These are phyloP conservation scores for Suillus ampliporus DNA, from an alignment of 768 basidiomycete genomes.

Conservation along the genomic window DNA sequence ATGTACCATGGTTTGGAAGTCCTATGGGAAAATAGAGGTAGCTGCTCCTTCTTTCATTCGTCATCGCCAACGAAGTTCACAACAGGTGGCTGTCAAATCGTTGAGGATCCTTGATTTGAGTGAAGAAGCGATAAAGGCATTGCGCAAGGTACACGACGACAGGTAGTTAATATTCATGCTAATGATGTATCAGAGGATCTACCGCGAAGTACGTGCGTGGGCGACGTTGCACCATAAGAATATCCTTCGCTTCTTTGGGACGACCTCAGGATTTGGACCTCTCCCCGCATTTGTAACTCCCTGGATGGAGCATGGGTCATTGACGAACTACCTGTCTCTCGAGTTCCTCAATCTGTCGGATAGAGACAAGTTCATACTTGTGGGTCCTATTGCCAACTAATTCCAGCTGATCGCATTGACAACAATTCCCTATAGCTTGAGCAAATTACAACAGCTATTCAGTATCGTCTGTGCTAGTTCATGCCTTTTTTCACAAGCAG, in stretches of 20 bases:
- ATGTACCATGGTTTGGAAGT: slow-evolving; percentile 5
- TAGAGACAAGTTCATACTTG: slow-evolving; percentile 20
- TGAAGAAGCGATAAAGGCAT: neutral
- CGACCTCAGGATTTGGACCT: slow-evolving; percentile 25
- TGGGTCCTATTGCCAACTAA: slow-evolving; percentile 9
- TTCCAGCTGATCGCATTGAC: too few species aligned
- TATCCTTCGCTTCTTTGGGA: slow-evolving; percentile 27
- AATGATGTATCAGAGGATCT: neutral
- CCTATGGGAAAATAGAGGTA: slow-evolving; percentile 10
- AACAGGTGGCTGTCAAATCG: slow-evolving; percentile 2
- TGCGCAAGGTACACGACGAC: neutral
- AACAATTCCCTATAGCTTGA: neutral
- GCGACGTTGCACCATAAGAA: slow-evolving; percentile 18
- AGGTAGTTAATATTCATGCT: neutral
- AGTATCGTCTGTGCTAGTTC: slow-evolving; percentile 9
- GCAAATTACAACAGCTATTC: slow-evolving; percentile 8
- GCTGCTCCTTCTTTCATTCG: neutral
- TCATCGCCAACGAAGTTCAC: neutral
- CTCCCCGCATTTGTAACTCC: slow-evolving; percentile 30
- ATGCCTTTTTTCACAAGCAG: neutral
- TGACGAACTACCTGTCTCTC: slow-evolving; percentile 24
- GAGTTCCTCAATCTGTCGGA: slow-evolving; percentile 4
- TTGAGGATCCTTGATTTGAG: slow-evolving; percentile 5
- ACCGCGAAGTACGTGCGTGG: slow-evolving; percentile 3
- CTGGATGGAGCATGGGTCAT: slow-evolving; percentile 31